Base-by-base conservation (phyloP, 2,329 filamentous ascomycete genomes). In the Fusarium brachygibbosum region DNA sequence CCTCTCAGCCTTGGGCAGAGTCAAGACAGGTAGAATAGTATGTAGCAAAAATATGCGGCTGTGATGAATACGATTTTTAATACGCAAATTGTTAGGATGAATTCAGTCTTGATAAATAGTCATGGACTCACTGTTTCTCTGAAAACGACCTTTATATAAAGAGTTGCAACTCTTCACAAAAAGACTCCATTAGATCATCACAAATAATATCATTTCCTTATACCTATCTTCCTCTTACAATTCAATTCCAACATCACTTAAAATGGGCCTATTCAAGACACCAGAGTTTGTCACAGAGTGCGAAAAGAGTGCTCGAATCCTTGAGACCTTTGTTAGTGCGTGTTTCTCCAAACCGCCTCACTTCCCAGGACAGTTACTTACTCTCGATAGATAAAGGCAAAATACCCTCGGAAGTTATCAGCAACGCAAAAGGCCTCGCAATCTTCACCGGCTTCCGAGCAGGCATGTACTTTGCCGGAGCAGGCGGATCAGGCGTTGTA, bases 391-490 rank as follows among this genome's bases (percentile, higher is more conserved):
- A 63, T 2, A 63, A 49, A n/a, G 23, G 14, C 5, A 63, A 63
- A 13, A 49, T 63, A 1, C 42, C 41, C 0, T 17, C 32, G 0
- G 31, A 63, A 0, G 35, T 63, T 10, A 44, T 63, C 13, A 29
- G 11, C 8, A 63, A 63, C 6, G 28, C 60, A 6, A 57, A 63
- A 35, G 60, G 58, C 13, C 42, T 63, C 1, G 60, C 60, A 0
- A 57, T 63, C 1, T 63, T 63, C 8, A 63, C 58, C 0, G 60
- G 60, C 3, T 63, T 63, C n/a, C 37, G 60, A 29, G 60, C 60
- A 17, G 60, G 60, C 2, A 63, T 63, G 60, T 63, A 63, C 6
- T 63, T 63, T 0, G 60, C 60, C 0, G 60, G 60, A 1, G 60
- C 60, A 16, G 60, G 60, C 0, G 58, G 60, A 1, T 63, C 58